Base-by-base conservation (phyloP, 164 flowering plant species). In the Macadamia integrifolia region DNA sequence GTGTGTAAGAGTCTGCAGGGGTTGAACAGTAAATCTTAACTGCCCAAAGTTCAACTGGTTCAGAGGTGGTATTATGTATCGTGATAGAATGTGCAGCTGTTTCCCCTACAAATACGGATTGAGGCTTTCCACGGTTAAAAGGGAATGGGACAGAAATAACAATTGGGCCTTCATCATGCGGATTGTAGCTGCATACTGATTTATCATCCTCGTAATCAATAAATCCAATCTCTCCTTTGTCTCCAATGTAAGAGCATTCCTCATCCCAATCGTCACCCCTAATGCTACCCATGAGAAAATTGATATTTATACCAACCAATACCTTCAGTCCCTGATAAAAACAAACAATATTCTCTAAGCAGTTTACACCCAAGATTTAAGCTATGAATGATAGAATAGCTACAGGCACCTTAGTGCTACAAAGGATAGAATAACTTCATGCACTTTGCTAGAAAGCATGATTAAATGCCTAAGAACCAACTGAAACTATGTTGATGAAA, bases 61-160 rank as follows among this genome's bases (percentile, higher is more conserved):
- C 96, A 60, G 17, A 18, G 48, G 92, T 87, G 4, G 81, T 85
- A 82, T 95, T 95, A 60, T 66, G 68, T 2, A 95, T 65, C 1
- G 94, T 87, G 11, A 92, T 77, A 0, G 82, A 64, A 68, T 84
- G 84, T 0, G 68, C 62, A 10, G 75, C 78, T 28, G 78, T 84
- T 61, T 87, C 86, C 67, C 92, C 93, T 1, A 85, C 81, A 3
- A 70, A 53, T 17, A 80, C 79, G 0, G 94, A 88, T 52, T 68
- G 88, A 57, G 98, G 98, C 66, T 89, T 87, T 31, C 85, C 94
- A 2, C 55, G 32, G 6, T 57, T 56, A 49, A 82, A 79, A 23
- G 93, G 81, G 59, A 95, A 95, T 57, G 99, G 99, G 6, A 71
- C 78, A 1, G 99, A 95, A 53, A 95, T 69, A 28, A 75, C 6